Evolutionary conservation across 768 basidiomycete genomes (phyloP), one percentile per base, ranked within the genome.

Genomic region (Russula foetens): DNA sequence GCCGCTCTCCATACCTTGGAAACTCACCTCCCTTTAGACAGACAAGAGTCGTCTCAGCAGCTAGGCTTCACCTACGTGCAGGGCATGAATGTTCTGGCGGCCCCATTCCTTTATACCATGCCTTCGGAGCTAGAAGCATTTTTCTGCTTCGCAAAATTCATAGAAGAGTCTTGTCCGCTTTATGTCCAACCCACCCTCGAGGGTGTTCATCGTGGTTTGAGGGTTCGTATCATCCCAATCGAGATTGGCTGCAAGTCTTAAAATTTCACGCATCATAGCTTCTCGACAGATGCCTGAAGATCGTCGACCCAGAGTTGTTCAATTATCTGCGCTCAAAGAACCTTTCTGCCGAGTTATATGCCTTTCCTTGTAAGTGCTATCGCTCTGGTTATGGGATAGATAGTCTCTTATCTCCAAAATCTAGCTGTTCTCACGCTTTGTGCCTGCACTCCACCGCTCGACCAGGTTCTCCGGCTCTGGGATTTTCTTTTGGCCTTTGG

Each of bases 91-190:
- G 97, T 98, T 50, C 84, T 99, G 38, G 93, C 95, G 23, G 97
- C 97, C 2, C 97, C 97, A 0, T 99, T 98, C 73, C 80, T 99
- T 29, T 99, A 97, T 70, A 92, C 90, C 12, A 90, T 98, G 84
- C 95, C 97, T 7, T 93, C 93, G 11, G 93, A 99, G 72, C 74
- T 98, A n/a, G 97, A 99, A 72, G 97, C 97, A 1, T 99, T 98
- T 73, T 94, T 87, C 63, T 97, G 92, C 73, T 98, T 99, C 69
- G 83, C 92, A 28, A 90, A 88, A 67, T 99, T 99, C 71, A 97
- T 98, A 66, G 96, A 98, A 74, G 85, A 87, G 58, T 86, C 83
- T 9, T 98, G 95, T 74, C 97, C 97, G 9, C 75, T 93, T n/a
- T 99, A 98, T 70, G 95, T 98, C 8, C 91, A 95, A 67, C 95